These are phyloP conservation scores for Agapanthus africanus DNA, from an alignment of 106 monocot genomes.

Conservation along the genomic window DNA sequence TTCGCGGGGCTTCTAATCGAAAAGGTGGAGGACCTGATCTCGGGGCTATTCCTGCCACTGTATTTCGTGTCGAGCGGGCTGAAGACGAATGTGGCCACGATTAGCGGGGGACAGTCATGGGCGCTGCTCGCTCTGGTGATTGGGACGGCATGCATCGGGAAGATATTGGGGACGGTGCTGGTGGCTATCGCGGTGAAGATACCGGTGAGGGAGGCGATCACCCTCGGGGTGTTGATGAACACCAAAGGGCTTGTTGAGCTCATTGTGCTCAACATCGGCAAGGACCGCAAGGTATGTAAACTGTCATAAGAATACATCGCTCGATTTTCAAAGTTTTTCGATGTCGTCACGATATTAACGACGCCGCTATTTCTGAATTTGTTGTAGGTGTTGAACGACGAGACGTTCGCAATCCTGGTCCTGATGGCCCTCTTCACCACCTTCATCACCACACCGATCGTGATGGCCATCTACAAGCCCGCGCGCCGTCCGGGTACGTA, in stretches of 20 bases:
- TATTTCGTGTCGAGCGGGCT: constrained; percentile 46
- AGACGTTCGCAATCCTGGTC: constrained; percentile 17
- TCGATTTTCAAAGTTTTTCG: too few species aligned
- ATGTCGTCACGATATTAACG: too few species aligned
- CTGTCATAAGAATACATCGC: too few species aligned
- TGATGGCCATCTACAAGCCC: constrained; percentile 50
- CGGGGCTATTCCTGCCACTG: constrained; percentile 39
- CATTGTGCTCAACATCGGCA: constrained; percentile 45
- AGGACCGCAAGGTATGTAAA: constrained; percentile 21
- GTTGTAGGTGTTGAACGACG: constrained; percentile 25
- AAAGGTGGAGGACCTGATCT: constrained; percentile 37
- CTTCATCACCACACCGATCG: constrained; percentile 63
- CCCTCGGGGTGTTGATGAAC: constrained; percentile 45
- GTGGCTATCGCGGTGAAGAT: constrained; percentile 9
- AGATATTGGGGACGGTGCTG: constrained; percentile 28
- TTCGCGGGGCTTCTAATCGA: constrained; percentile 31
- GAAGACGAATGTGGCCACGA: constrained; percentile 42
- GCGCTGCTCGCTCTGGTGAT: constrained; percentile 32
- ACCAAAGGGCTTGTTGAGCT: constrained; percentile 52
- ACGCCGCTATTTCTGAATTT: too few species aligned
- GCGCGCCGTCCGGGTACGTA: constrained; percentile 28
- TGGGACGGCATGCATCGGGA: constrained; percentile 26
- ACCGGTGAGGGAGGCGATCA: constrained; percentile 26
- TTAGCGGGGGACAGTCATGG: constrained; percentile 26
- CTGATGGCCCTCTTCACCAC: constrained; percentile 67